Evolutionary conservation across 2,329 filamentous ascomycete species (phyloP), one percentile per base, ranked within the genome.

Genomic region (Hymenoscyphus occultus): DNA sequence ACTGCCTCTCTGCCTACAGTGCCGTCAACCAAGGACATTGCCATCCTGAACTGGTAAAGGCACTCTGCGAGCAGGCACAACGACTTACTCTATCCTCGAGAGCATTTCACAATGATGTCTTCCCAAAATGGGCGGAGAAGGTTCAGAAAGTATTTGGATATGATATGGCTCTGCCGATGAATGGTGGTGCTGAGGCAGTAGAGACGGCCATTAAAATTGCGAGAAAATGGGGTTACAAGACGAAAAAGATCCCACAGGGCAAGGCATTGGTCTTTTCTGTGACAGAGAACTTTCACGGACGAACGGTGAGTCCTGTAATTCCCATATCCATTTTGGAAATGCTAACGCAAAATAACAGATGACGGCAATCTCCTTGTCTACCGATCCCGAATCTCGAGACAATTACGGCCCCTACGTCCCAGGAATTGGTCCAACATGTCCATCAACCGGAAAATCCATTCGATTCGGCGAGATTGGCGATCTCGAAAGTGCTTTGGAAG

Each of bases 1-100:
- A 99, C 81, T 99, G 97, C 81, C 87, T 99, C 71, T 98, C 94
- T 58, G 95, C 95, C 70, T 99, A 99, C 84, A 96, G 91, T 72
- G 95, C 95, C 68, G 93, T 98, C 76, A 98, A 98, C 82, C 94
- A 98, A 80, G 94, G 94, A 69, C 94, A 99, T 80, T 98, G 94
- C 80, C 94, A 99, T 80, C 95, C 95, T 5, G 93, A 96, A 81
- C 88, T 98, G 64, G 88, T 99, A 76, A 93, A 94, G 78, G 91
- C 93, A 14, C 83, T 99, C 67, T 88, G 87, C 45, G 92, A 97
- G 71, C 95, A 99, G 81, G 95, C 95, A 59, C 86, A 89, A 70
- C 90, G 93, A 48, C 81, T 98, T 75, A 97, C 94, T 0, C 86
- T 98, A 71, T 97, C 92, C 79, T 97, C 93, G 67, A 88, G 94